These are phyloP conservation scores for Collariella sp. DNA, from an alignment of 495 filamentous ascomycete genomes.

Conservation along the genomic window DNA sequence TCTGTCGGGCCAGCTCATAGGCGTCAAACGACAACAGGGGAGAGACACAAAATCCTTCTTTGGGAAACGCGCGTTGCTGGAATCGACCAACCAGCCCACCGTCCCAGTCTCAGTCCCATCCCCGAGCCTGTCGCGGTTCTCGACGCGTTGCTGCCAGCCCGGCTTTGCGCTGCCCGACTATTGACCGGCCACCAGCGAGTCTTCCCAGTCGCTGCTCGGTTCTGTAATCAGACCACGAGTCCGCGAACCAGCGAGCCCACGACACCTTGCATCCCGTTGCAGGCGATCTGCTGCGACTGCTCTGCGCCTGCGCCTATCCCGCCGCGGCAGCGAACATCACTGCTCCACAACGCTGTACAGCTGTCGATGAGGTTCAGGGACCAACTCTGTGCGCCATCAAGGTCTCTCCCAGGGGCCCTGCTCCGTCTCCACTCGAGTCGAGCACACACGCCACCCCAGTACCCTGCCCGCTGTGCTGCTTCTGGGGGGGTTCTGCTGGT, in stretches of 20 bases:
- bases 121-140: neutral
- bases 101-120: too few relatives aligned
- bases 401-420: slow-evolving; percentile 8
- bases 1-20: neutral
- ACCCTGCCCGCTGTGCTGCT: neutral
- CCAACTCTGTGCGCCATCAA: slow-evolving; percentile 7
- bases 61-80: neutral
- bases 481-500: slow-evolving; percentile 13
- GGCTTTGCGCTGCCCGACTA: neutral
- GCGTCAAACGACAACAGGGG: neutral
- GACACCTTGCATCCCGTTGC: slow-evolving; percentile 6
- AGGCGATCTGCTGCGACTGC: neutral
- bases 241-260: slow-evolving; percentile 1
- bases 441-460: slow-evolving; percentile 15
- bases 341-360: neutral
- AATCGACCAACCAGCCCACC: neutral
- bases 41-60: neutral
- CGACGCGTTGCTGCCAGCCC: slow-evolving; percentile 14
- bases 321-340: neutral
- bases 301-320: neutral
- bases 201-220: neutral
- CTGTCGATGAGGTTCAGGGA: slow-evolving; percentile 11
- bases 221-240: neutral
- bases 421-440: slow-evolving; percentile 14
- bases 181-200: neutral